These are phyloP conservation scores for Plantago ovata DNA, from an alignment of 257 asterid genomes.

Conservation along the genomic window DNA sequence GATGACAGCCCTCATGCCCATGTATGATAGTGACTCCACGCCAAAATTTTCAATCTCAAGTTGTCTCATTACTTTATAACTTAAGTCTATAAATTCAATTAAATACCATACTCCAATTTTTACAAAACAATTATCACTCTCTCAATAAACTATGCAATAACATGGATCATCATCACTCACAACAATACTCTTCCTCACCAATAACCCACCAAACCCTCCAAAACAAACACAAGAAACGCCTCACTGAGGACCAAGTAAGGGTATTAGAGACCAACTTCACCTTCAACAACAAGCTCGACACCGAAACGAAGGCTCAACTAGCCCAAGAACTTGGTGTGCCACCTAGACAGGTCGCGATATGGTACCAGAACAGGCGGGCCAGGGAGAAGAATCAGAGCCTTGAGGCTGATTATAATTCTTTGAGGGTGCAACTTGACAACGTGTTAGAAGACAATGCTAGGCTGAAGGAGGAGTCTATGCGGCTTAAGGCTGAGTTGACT, in stretches of 20 bases:
- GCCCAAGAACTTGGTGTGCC: conserved; percentile 54
- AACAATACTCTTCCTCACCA: conserved; percentile 18
- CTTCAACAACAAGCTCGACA: conserved; percentile 50
- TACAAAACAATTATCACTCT: not conserved
- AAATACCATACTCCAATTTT: not conserved
- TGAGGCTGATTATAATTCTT: conserved; percentile 37
- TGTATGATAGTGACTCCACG: not conserved
- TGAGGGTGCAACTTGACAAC: conserved; percentile 38
- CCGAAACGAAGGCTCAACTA: conserved; percentile 45
- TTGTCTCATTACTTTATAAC: not conserved
- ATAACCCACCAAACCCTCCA: conserved; percentile 13
- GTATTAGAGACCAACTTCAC: conserved; percentile 46
- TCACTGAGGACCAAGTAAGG: conserved; percentile 45
- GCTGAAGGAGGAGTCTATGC: conserved; percentile 38
- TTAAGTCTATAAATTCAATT: not conserved
- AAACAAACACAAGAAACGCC: conserved; percentile 49
- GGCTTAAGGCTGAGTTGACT: conserved; percentile 44
- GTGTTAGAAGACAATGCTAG: conserved; percentile 35
- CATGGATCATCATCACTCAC: conserved; percentile 14
- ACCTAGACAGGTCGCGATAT: conserved; percentile 55
- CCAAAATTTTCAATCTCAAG: not conserved
- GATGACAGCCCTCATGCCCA: conserved; percentile 5
- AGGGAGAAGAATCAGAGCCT: conserved; percentile 61
- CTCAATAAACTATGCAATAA: too few species aligned
- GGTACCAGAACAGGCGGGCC: conserved; percentile 79